Percentiles rank a stretch among this genome's conserved stretches.
Conservation (phyloP, 2,329 filamentous ascomycete species). For the Colletotrichum sublineola region DNA sequence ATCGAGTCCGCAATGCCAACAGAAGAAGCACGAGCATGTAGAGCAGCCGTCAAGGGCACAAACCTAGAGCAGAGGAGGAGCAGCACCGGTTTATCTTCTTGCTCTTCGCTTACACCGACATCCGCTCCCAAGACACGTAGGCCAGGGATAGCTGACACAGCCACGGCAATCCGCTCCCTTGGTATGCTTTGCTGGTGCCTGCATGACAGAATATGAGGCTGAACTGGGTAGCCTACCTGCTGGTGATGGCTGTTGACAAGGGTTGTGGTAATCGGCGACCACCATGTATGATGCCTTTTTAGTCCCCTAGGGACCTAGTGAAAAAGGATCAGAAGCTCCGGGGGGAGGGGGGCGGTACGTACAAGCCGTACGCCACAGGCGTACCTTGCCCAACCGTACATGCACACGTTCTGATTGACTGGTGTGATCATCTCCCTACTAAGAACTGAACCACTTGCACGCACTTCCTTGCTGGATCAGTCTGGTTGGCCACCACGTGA, state of each 20-base stretch:
- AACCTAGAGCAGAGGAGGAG: neutral
- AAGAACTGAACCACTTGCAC: neutral
- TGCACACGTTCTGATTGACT: no score
- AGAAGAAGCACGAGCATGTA: neutral
- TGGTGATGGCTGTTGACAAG: neutral
- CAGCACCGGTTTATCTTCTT: neutral
- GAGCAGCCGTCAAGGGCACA: neutral
- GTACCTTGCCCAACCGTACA: neutral
- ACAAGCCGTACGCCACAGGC: neutral
- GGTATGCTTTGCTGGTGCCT: neutral
- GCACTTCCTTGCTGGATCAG: neutral
- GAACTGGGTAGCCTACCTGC: neutral
- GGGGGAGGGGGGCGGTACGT: neutral
- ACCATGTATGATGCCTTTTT: conserved; percentile 9
- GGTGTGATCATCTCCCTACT: neutral
- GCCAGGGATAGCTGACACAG: neutral
- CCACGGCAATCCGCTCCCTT: neutral
- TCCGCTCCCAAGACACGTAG: neutral
- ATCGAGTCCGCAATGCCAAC: neutral
- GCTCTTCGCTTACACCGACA: neutral
- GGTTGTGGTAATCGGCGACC: conserved; percentile 33
- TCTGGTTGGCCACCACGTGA: neutral
- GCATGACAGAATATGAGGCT: conserved; percentile 6
- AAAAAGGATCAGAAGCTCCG: neutral
- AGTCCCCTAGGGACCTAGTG: neutral